phyloP scores from a whole-genome alignment of 2,329 filamentous ascomycete species.

The Lachnellula suecica region DNA sequence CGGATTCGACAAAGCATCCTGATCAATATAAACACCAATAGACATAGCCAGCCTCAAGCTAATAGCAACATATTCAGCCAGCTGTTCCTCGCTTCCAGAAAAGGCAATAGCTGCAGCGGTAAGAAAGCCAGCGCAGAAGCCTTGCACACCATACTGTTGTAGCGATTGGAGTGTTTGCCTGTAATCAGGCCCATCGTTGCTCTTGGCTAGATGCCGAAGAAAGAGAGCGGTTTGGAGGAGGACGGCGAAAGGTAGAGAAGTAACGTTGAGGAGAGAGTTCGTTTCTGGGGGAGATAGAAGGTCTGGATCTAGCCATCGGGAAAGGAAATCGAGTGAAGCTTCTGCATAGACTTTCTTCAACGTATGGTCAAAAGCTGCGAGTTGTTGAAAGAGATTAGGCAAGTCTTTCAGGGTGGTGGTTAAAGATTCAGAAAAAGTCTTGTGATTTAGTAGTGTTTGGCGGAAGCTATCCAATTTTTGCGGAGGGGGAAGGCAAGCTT shows the following conservation, averaged over 20 bases:
- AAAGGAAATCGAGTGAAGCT: neutral
- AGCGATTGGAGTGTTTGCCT: neutral
- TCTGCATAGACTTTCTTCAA: neutral
- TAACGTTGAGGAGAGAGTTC: neutral
- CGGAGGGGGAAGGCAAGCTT: neutral
- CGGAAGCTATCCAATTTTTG: neutral
- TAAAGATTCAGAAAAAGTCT: neutral
- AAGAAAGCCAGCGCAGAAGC: conserved; percentile 22
- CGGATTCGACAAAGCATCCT: conserved; percentile 6
- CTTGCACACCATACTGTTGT: conserved; percentile 10
- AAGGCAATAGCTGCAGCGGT: conserved; percentile 15
- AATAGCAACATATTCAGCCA: conserved; percentile 5
- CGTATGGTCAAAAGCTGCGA: neutral
- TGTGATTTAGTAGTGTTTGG: neutral
- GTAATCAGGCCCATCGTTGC: neutral
- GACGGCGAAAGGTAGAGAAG: neutral
- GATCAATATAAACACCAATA: conserved; percentile 22
- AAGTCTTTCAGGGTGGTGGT: neutral
- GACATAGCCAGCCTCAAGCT: conserved; percentile 18
- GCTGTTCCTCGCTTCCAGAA: conserved; percentile 9
- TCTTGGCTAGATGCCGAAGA: neutral
- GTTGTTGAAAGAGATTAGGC: neutral
- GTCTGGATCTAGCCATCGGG: neutral
- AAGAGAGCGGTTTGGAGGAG: neutral
- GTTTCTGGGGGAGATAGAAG: neutral